Base-by-base conservation (phyloP, 768 basidiomycete species). In the Naematelia aurantialba region DNA sequence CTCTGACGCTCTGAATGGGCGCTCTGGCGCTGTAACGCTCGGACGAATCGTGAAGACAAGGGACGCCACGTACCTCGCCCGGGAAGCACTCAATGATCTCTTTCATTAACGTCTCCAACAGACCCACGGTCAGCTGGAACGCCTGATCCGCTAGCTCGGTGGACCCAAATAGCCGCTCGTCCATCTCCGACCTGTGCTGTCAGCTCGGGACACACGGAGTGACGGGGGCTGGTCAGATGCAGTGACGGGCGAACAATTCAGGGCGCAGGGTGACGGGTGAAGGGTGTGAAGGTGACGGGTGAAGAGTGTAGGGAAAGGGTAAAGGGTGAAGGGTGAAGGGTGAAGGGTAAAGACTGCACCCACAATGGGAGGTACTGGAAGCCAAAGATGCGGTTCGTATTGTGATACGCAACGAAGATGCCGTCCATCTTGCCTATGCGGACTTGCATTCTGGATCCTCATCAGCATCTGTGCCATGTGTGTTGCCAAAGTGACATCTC, bases 351-450 rank as follows among this genome's bases (percentile, higher is more conserved):
- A 45, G 29, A 13, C n/a, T 5, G 17, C 17, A 27, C 75, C 55
- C 30, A 75, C 46, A 94, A 78, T 1, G 91, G 83, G 27, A 94
- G 78, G 71, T 98, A 99, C 75, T 97, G 91, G 80, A 97, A 97
- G 0, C 94, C 94, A 67, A 91, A 91, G 51, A 96, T 83, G 17
- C 83, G 82, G 5, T 84, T 83, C 0, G 89, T 93, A 62, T 94
- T 96, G 67, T 80, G 79, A 63, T 79, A 79, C 0, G 79, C 79
- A 45, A 78, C 58, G 48, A 79, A 77, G 5, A 97, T 87, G 14
- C 94, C 94, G 70, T 96, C 92, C 94, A 98, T 98, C 71, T 87
- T 85, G 8, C 94, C 94, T 61, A 99, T 98, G 3, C 94, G 86
- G 1, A 84, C 93, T 81, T 99, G 94, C 79, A 98, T 87, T 63